These are phyloP conservation scores for Flaveria robusta DNA, from an alignment of 129 eudicot genomes.

Conservation along the genomic window DNA sequence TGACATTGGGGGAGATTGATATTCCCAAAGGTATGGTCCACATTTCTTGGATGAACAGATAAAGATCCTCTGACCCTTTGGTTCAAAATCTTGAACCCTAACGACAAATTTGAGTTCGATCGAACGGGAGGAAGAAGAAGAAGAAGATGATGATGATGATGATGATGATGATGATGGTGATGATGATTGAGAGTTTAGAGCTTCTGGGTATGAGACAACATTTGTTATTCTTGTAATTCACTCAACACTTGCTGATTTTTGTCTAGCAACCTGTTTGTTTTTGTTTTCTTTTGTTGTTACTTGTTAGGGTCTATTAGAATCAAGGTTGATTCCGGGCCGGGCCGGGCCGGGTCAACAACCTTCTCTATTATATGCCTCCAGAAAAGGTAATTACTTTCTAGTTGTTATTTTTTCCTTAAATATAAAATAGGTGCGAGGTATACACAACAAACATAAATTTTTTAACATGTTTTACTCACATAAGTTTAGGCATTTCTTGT, in stretches of 20 bases:
- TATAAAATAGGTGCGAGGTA: no score
- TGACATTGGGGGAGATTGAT: constrained; percentile 45
- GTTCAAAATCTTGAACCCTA: constrained; percentile 19
- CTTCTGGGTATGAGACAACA: constrained; percentile 29
- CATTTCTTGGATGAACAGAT: constrained; percentile 43
- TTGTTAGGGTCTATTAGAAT: neutral
- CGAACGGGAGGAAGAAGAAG: no score
- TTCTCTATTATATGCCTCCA: no score
- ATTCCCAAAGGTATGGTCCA: constrained; percentile 55
- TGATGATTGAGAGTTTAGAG: neutral
- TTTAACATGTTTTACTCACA: no score
- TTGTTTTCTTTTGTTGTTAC: constrained; percentile 8
- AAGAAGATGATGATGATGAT: no score
- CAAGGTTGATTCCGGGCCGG: neutral
- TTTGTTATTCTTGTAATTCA: constrained; percentile 22
- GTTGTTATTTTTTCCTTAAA: no score
- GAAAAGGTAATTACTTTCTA: no score
- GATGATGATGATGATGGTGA: neutral
- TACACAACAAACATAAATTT: no score
- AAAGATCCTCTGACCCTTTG: neutral
- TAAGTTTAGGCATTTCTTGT: no score
- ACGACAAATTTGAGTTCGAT: neutral
- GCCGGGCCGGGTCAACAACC: constrained; percentile 12
- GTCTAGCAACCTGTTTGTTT: constrained; percentile 9
- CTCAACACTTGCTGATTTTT: constrained; percentile 28